These are phyloP conservation scores for Alnus rubra DNA, from an alignment of 306 rosid genomes.

Conservation along the genomic window DNA sequence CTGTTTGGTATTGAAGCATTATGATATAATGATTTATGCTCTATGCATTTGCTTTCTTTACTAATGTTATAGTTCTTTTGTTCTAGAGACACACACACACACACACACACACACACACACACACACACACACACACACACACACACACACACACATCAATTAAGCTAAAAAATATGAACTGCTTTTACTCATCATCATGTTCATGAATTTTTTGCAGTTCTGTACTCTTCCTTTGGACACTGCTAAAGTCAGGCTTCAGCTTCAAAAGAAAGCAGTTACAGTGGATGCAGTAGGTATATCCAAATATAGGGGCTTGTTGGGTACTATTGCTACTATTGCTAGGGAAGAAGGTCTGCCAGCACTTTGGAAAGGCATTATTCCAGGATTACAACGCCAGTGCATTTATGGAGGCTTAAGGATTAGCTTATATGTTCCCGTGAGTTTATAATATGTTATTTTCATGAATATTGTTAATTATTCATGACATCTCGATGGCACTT, in stretches of 20 bases:
- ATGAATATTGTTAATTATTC: constrained; percentile 29
- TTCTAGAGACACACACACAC: too few species aligned
- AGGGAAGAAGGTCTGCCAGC: constrained; percentile 90
- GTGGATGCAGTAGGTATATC: constrained; percentile 52
- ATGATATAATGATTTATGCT: not conserved
- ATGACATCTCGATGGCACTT: constrained; percentile 29
- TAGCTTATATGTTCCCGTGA: constrained; percentile 95
- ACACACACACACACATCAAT: not conserved
- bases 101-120: too few species aligned
- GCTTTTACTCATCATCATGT: constrained; percentile 26
- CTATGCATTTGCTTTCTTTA: not conserved
- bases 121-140: too few species aligned
- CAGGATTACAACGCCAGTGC: constrained; percentile 95
- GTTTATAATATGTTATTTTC: constrained; percentile 41
- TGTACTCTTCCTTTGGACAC: constrained; percentile 95
- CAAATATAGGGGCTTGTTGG: constrained; percentile 75
- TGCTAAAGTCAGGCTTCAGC: constrained; percentile 98
- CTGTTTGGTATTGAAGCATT: not conserved
- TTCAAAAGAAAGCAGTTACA: constrained; percentile 62
- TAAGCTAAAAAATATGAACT: not conserved
- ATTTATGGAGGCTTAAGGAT: constrained; percentile 96
- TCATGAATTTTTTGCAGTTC: constrained; percentile 47
- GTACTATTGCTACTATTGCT: constrained; percentile 75
- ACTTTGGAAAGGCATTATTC: constrained; percentile 90
- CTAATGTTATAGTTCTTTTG: not conserved